A percentile compares a stretch with the other conserved stretches of the same genome.
phyloP scores from a whole-genome alignment of 2,329 filamentous ascomycete genomes.

The Seiridium cupressi region DNA sequence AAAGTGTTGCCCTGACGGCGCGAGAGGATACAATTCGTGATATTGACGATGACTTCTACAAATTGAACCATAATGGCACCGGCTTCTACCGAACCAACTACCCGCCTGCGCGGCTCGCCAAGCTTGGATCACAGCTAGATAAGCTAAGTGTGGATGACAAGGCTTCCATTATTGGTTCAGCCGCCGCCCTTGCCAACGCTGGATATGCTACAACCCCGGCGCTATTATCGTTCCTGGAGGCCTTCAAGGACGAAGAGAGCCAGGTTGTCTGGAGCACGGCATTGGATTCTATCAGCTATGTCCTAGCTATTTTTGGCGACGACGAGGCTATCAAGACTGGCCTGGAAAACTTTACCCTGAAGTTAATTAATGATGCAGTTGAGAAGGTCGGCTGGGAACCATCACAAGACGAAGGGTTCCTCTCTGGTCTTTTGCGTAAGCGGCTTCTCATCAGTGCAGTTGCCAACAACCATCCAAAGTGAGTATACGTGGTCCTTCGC shows the following conservation, averaged over 20 bases:
- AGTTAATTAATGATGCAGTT: constrained; percentile 72
- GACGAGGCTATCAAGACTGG: constrained; percentile 70
- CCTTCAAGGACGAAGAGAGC: constrained; percentile 78
- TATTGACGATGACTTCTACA: constrained; percentile 81
- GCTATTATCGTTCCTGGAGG: constrained; percentile 78
- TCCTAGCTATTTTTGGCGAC: constrained; percentile 83
- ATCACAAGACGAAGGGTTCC: constrained; percentile 73
- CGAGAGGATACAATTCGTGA: constrained; percentile 77
- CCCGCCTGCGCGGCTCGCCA: constrained; percentile 76
- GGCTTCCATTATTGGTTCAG: constrained; percentile 88
- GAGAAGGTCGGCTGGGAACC: constrained; percentile 86
- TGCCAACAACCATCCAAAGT: constrained; percentile 72
- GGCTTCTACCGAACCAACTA: constrained; percentile 94
- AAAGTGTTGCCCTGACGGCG: constrained; percentile 66
- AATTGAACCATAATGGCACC: constrained; percentile 85
- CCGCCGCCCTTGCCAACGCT: constrained; percentile 83
- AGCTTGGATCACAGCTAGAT: constrained; percentile 74
- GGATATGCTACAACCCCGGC: constrained; percentile 81
- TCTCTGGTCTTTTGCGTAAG: constrained; percentile 79
- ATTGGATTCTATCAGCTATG: constrained; percentile 69
- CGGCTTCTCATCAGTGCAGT: constrained; percentile 76
- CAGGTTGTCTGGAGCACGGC: constrained; percentile 90
- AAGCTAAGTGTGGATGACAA: constrained; percentile 83
- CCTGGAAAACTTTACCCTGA: constrained; percentile 75
- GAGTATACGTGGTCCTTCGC: constrained; percentile 30